Evolutionary conservation across 331 rosid species (phyloP), one percentile per base, ranked within the genome.

Genomic region (Telfairia occidentalis): DNA sequence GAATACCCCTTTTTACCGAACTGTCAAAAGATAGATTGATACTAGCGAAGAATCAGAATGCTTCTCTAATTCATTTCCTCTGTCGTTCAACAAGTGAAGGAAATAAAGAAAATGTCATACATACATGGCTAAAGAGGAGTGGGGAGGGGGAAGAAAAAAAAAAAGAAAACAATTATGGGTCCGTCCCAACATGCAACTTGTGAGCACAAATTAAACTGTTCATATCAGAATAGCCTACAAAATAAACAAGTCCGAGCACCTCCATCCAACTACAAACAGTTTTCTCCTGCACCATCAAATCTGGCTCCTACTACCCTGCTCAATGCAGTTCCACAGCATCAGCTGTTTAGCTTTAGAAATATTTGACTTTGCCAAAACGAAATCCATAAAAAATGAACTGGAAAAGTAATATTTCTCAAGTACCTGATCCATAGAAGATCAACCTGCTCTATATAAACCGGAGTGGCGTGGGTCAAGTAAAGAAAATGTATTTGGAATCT

Each of bases 11-110:
- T 3, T 54, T 24, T 74, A 5, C 5, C 19, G 2, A 15, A 55
- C 29, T 34, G 30, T 42, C 18, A 16, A 37, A 37, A 11, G 23
- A 37, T 28, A 57, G 18, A 16, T 24, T 3, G 15, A 43, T 28
- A 42, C 34, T 32, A 11, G 35, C 40, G 11, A 75, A 57, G 71
- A 57, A 35, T 58, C 49, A 58, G 55, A 75, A 57, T 10, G 46
- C 72, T 59, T 60, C 59, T 63, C 59, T 30, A 46, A 64, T 76
- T 53, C 74, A 63, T 76, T 76, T 30, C 75, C 54, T 76, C 30
- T 37, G 67, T 23, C 40, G 67, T 74, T 74, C 77, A 59, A 37
- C 43, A 74, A 46, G 48, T 60, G 21, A 19, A 49, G 73, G 73
- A 60, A 76, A 60, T 32, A 59, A 32, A 49, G 37, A 38, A 38